These are phyloP conservation scores for Zygosaccharomyces kombuchaensis DNA, from an alignment of 805 yeast genomes.

Conservation along the genomic window DNA sequence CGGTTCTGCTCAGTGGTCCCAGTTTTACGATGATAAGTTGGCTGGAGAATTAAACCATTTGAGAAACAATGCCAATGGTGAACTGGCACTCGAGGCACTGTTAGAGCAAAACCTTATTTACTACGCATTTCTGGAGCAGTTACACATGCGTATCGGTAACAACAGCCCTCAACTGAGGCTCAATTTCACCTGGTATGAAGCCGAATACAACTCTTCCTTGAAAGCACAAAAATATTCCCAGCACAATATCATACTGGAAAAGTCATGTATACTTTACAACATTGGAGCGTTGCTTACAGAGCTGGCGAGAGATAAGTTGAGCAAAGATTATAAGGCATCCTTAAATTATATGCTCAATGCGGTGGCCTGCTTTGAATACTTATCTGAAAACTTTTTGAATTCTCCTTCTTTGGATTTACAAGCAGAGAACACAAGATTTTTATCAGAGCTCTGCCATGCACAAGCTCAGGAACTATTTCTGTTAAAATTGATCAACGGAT, in stretches of 20 bases:
- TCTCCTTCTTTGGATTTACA: slow-evolving; percentile 80
- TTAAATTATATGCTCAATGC: slow-evolving; percentile 64
- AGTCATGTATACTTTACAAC: slow-evolving; percentile 79
- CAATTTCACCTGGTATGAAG: slow-evolving; percentile 77
- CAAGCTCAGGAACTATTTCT: slow-evolving; percentile 87
- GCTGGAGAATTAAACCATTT: slow-evolving; percentile 27
- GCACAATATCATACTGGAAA: slow-evolving; percentile 80
- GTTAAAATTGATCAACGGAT: slow-evolving; percentile 47
- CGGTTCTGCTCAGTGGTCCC: slow-evolving; percentile 31
- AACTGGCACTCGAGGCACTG: slow-evolving; percentile 29
- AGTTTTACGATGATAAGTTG: slow-evolving; percentile 29
- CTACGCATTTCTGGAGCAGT: slow-evolving; percentile 74
- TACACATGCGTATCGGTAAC: slow-evolving; percentile 73
- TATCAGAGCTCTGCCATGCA: slow-evolving; percentile 65
- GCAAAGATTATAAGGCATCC: slow-evolving; percentile 51
- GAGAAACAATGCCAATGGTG: slow-evolving; percentile 34
- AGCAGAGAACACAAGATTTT: slow-evolving; percentile 61
- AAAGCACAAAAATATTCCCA: slow-evolving; percentile 50
- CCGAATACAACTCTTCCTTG: slow-evolving; percentile 44
- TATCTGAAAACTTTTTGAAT: slow-evolving; percentile 78
- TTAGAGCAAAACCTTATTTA: slow-evolving; percentile 50
- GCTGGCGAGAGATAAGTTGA: slow-evolving; percentile 40
- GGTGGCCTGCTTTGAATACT: slow-evolving; percentile 68
- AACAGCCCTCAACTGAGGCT: slow-evolving; percentile 50
- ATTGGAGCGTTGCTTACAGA: slow-evolving; percentile 60